Evolutionary conservation across 2,329 filamentous ascomycete species (phyloP), one percentile per base, ranked within the genome.

Genomic region (Sarocladiaceae sp.): DNA sequence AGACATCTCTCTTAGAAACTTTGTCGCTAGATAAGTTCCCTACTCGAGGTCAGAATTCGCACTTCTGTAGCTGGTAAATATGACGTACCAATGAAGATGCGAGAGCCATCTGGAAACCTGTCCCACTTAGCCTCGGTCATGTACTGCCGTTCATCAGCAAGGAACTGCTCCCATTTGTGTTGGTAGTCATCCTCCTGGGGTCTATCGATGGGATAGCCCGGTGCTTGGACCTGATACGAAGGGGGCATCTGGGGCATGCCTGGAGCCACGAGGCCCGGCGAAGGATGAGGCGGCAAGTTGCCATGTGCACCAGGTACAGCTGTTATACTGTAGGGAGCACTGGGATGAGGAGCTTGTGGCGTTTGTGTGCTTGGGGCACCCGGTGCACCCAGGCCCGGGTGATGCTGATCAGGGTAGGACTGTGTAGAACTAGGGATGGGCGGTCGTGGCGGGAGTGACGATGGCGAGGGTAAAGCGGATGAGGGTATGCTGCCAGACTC

Each of bases 21-120:
- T 92, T 86, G 66, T 97, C 93, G 51, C 88, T 93, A 2, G 91
- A 92, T 11, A 99, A 78, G 65, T 97, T 99, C 52, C 92, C 91
- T 90, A 64, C 52, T 26, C 7, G 66, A 57, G 55, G 66, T 54
- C 56, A 57, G 51, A 54, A 55, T 57, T 52, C 52, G 18, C 53
- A 56, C 57, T 62, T 61, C 57, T 56, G 59, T 57, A 59, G 55
- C 57, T n/a, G n/a, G n/a, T n/a, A 17, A 25, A n/a, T 5, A 4
- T 4, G 44, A 63, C 80, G 65, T 77, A 90, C 88, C 89, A 65
- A 94, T 89, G 64, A 93, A 93, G 50, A 94, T 77, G 55, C 89
- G 79, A 17, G 88, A 91, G 4, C 86, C 86, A 50, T 84, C 77
- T 0, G 89, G 88, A 62, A 93, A 93, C 56, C 84, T 81, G 61